Evolutionary conservation across 2,329 filamentous ascomycete genomes (phyloP), one percentile per base, ranked within the genome.

Genomic region (Neospermospora avenae): DNA sequence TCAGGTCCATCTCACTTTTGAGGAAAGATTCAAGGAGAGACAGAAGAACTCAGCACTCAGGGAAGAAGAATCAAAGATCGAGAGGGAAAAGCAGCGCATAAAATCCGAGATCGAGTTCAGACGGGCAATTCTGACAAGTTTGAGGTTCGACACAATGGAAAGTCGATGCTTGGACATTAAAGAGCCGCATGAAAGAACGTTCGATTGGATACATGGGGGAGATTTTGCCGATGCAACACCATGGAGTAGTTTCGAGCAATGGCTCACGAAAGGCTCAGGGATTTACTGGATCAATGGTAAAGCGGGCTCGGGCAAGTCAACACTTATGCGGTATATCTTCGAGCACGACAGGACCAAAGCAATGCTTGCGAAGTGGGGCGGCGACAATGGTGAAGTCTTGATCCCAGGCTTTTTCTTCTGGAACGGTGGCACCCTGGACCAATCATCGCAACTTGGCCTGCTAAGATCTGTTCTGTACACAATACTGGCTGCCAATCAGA

Each of bases 381-480:
- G 22, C 13, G 8, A 25, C 4, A 8, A 11, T 22, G 5, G 22
- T 4, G 14, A 25, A 5, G n/a, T 60, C 18, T 48, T 68, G 3
- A 74, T 71, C 0, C 76, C 76, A 0, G 74, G 71, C 0, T 80
- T 76, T 65, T 80, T 78, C 63, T 79, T 80, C 57, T 80, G 78
- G 77, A 77, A 71, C 4, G 73, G 72, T 24, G 75, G 75, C 4
- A 74, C 73, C 1, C 14, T 13, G 22, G 28, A 61, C 13, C 61
- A 67, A 45, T 64, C 52, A 28, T 59, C 59, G 3, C 24, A 63
- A 39, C 7, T 46, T 16, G 63, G 65, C 7, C 54, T 67, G 8
- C 16, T 66, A 3, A 45, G 52, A 42, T 53, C 63, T 6, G 45
- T 64, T 8, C 37, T 65, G 3, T 57, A 56, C 39, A n/a, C 60